phyloP scores from a whole-genome alignment of 2,329 filamentous ascomycete genomes.

The Ceratocystis albifundus region DNA sequence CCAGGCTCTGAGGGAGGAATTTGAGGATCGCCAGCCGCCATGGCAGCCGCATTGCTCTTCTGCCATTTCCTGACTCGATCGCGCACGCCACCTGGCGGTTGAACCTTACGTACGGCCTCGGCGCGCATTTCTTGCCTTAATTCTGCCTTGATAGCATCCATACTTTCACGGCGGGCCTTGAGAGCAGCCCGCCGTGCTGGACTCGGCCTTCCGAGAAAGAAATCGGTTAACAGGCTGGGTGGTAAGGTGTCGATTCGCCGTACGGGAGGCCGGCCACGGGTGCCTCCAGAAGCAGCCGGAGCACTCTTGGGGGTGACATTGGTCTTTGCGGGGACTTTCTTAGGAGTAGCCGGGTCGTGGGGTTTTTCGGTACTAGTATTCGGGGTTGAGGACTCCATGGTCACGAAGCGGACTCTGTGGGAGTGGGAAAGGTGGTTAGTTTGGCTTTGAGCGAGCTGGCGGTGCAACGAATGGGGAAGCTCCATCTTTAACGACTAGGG shows the following conservation, averaged over 20 bases:
- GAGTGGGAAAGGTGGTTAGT: constrained; percentile 11
- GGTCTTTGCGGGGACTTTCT: constrained; percentile 10
- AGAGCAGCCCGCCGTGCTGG: constrained; percentile 44
- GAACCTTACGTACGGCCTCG: constrained; percentile 46
- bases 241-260: constrained; percentile 36
- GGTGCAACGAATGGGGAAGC: neutral
- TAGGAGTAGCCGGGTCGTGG: constrained; percentile 19
- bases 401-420: constrained; percentile 16
- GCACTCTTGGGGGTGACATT: constrained; percentile 34
- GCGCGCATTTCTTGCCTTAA: constrained; percentile 30
- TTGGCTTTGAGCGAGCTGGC: neutral
- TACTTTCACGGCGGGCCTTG: constrained; percentile 43
- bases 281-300: constrained; percentile 29
- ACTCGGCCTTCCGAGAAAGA: constrained; percentile 46
- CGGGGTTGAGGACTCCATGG: constrained; percentile 18
- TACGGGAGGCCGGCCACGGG: constrained; percentile 31
- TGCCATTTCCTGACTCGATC: constrained; percentile 81
- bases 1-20: constrained; percentile 47
- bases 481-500: constrained; percentile 9
- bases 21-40: constrained; percentile 41
- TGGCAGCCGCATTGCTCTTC: constrained; percentile 58
- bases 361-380: constrained; percentile 21
- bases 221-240: constrained; percentile 43
- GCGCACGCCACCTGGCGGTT: constrained; percentile 55
- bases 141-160: constrained; percentile 48